phyloP scores from a whole-genome alignment of 2,329 filamentous ascomycete genomes.

The Microdochium paspali region DNA sequence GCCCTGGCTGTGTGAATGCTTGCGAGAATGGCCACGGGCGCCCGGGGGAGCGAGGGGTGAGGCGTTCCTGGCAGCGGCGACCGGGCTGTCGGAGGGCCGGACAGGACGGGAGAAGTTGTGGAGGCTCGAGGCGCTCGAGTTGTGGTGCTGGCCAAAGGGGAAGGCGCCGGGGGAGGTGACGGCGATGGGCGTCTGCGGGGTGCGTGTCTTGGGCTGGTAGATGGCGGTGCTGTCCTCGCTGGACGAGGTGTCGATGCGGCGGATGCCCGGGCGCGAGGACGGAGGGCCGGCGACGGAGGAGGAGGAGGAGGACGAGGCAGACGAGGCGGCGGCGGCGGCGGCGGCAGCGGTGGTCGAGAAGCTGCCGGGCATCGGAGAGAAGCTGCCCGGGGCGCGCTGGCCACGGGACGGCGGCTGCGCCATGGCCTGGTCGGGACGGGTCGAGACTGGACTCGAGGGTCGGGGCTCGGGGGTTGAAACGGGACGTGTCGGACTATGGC shows the following conservation, averaged over 20 bases:
- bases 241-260: constrained; percentile 34
- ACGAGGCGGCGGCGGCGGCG: constrained; percentile 20
- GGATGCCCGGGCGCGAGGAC: constrained; percentile 24
- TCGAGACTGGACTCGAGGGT: too few species aligned
- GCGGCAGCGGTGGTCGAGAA: constrained; percentile 14
- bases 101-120: constrained; percentile 52
- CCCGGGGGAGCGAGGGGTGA: constrained; percentile 30
- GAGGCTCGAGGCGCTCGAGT: constrained; percentile 35
- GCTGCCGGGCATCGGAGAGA: constrained; percentile 38
- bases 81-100: constrained; percentile 21
- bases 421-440: too few species aligned
- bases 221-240: constrained; percentile 32
- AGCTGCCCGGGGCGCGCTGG: constrained; percentile 32
- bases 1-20: constrained; percentile 65
- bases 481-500: not conserved
- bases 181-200: constrained; percentile 21
- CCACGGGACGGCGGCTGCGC: not conserved
- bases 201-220: constrained; percentile 35
- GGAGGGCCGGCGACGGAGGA: constrained; percentile 4
- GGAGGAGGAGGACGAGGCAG: constrained; percentile 3
- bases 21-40: constrained; percentile 32
- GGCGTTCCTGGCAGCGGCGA: constrained; percentile 18
- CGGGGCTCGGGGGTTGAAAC: not conserved
- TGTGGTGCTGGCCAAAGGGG: constrained; percentile 36
- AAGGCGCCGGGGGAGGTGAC: constrained; percentile 37